A percentile compares a stretch with the other conserved stretches of the same genome.
These are phyloP conservation scores for Eurotiales sp. DNA, from an alignment of 2,329 filamentous ascomycete species.

Conservation along the genomic window DNA sequence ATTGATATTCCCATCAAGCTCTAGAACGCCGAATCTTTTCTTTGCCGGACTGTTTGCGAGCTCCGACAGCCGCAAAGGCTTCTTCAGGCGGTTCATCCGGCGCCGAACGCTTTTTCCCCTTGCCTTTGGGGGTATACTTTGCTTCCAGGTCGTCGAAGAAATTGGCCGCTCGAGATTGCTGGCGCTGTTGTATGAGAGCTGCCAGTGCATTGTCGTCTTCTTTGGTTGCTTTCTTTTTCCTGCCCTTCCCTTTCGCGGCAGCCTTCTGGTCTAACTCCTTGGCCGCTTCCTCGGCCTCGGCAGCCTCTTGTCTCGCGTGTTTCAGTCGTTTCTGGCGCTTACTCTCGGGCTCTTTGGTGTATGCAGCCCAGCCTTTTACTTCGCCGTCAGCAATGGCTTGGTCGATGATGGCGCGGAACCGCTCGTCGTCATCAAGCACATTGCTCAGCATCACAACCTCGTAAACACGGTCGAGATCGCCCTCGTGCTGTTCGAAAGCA, in stretches of 20 bases:
- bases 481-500: conserved; percentile 69
- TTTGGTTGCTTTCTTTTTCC: conserved; percentile 41
- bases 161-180: conserved; percentile 57
- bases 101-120: conserved; percentile 40
- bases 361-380: conserved; percentile 64
- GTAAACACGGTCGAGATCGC: conserved; percentile 74
- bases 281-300: conserved; percentile 70
- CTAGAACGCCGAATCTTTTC: conserved; percentile 24
- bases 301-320: conserved; percentile 62
- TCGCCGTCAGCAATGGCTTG: conserved; percentile 68
- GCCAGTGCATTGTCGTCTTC: conserved; percentile 51
- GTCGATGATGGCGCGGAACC: conserved; percentile 78
- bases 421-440: conserved; percentile 75
- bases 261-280: conserved; percentile 70
- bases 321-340: conserved; percentile 58
- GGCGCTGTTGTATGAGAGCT: conserved; percentile 70
- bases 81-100: conserved; percentile 61
- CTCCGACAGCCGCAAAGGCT: conserved; percentile 46
- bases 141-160: conserved; percentile 73
- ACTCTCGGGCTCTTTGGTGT: conserved; percentile 68
- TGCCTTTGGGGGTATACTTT: conserved; percentile 59
- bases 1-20: no score
- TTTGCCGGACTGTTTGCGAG: conserved; percentile 38
- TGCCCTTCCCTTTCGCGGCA: conserved; percentile 49
- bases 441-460: conserved; percentile 82